A percentile compares a stretch with the other conserved stretches of the same genome.
Conservation (phyloP, 129 eudicot genomes). For the Lactuca saligna region DNA sequence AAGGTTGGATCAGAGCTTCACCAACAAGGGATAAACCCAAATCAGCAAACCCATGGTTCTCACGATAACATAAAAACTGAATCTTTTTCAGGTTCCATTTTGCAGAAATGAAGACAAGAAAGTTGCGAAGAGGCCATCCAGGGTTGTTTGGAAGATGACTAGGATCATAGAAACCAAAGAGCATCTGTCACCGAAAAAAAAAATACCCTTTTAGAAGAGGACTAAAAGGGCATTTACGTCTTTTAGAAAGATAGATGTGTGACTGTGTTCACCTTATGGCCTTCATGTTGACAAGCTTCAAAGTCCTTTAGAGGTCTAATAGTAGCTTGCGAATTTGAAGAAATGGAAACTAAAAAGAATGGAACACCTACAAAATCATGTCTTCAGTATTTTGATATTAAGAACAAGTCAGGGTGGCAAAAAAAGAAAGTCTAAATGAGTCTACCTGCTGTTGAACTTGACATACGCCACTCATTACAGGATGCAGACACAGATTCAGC, state of each 20-base stretch:
- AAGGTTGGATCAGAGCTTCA: conserved; percentile 62
- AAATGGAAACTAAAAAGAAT: conserved; percentile 69
- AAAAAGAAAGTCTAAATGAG: neutral
- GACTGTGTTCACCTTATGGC: conserved; percentile 47
- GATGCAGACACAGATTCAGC: conserved; percentile 64
- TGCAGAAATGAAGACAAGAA: conserved; percentile 47
- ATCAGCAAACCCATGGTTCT: conserved; percentile 87
- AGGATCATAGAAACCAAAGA: conserved; percentile 89
- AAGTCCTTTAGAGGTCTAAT: conserved; percentile 69
- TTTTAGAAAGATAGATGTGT: neutral
- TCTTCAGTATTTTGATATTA: conserved; percentile 9
- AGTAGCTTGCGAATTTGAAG: conserved; percentile 57
- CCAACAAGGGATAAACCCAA: conserved; percentile 72
- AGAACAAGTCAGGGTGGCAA: conserved; percentile 8
- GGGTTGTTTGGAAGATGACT: conserved; percentile 79
- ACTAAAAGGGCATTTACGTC: neutral
- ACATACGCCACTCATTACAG: conserved; percentile 88
- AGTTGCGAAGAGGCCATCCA: conserved; percentile 98
- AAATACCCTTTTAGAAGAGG: neutral
- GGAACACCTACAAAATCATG: conserved; percentile 63
- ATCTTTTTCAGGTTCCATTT: conserved; percentile 71
- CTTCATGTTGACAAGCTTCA: conserved; percentile 59
- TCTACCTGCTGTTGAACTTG: conserved; percentile 69
- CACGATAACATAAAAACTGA: conserved; percentile 81
- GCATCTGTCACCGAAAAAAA: conserved; percentile 49